Conservation (phyloP, 208 protist genomes). For the Blastocrithidia nonstop region DNA sequence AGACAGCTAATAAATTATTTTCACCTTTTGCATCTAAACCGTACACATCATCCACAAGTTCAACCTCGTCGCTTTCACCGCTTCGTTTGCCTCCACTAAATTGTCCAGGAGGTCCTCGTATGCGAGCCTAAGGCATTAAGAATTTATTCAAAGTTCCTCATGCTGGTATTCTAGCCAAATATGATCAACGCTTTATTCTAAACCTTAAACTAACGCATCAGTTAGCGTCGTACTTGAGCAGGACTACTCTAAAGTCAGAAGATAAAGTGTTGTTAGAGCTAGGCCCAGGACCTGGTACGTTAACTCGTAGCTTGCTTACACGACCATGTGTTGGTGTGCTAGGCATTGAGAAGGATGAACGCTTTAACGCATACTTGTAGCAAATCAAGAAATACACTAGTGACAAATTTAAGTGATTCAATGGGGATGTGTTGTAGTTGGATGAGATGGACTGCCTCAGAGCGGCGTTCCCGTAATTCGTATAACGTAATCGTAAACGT, state of each 20-base stretch:
- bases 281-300: conserved; percentile 56
- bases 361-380: conserved; percentile 72
- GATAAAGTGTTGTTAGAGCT: conserved; percentile 81
- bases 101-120: conserved; percentile 69
- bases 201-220: conserved; percentile 83
- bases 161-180: conserved; percentile 72
- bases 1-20: too few relatives aligned
- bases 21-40: too few relatives aligned
- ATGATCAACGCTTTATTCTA: conserved; percentile 75
- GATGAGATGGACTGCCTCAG: conserved; percentile 60
- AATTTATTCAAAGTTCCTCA: conserved; percentile 76
- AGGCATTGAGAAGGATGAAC: conserved; percentile 59
- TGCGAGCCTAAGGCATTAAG: conserved; percentile 68
- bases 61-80: neutral
- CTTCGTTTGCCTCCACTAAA: conserved; percentile 35
- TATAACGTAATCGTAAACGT: conserved; percentile 2
- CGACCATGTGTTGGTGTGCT: conserved; percentile 67
- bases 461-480: conserved; percentile 37
- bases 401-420: conserved; percentile 79
- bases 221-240: conserved; percentile 39
- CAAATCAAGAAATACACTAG: conserved; percentile 63
- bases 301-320: conserved; percentile 77
- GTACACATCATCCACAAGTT: too few relatives aligned
- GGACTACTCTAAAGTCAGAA: conserved; percentile 37
- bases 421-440: conserved; percentile 59